Conservation (phyloP, 2,329 filamentous ascomycete genomes). For the Aspergillus fructus region DNA sequence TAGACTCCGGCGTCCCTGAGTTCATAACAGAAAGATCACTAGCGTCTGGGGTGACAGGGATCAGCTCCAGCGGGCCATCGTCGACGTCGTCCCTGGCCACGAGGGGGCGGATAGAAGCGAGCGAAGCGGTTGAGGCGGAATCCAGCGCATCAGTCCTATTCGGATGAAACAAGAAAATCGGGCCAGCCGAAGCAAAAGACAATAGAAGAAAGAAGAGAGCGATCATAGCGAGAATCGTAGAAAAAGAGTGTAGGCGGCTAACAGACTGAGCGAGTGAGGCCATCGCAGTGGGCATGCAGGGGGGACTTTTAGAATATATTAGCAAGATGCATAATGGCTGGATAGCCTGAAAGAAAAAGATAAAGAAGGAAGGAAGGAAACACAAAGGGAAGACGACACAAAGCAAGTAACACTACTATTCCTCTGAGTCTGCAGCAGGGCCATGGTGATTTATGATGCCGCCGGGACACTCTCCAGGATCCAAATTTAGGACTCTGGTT, state of each 20-base stretch:
- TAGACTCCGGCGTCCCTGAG: background rate
- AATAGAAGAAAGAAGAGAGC: constrained; percentile 11
- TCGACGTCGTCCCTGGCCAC: background rate
- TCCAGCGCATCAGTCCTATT: background rate
- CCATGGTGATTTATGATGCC: background rate
- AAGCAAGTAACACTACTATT: background rate
- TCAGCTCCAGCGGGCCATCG: background rate
- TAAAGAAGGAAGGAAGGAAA: background rate
- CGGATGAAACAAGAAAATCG: constrained; percentile 24
- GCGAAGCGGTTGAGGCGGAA: background rate
- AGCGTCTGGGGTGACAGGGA: background rate
- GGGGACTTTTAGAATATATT: background rate
- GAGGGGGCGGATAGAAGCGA: background rate
- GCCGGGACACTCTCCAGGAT: background rate
- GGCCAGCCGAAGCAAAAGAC: constrained; percentile 20
- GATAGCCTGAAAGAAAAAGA: background rate
- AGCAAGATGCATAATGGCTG: background rate
- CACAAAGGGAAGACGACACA: background rate
- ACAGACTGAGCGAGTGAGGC: background rate
- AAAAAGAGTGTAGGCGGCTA: constrained; percentile 10
- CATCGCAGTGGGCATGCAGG: background rate
- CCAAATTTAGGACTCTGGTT: constrained; percentile 3
- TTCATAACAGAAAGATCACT: background rate
- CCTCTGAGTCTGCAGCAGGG: background rate
- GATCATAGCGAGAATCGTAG: constrained; percentile 1